Base-by-base conservation (phyloP, 768 basidiomycete species). In the Serpula lacrymans region DNA sequence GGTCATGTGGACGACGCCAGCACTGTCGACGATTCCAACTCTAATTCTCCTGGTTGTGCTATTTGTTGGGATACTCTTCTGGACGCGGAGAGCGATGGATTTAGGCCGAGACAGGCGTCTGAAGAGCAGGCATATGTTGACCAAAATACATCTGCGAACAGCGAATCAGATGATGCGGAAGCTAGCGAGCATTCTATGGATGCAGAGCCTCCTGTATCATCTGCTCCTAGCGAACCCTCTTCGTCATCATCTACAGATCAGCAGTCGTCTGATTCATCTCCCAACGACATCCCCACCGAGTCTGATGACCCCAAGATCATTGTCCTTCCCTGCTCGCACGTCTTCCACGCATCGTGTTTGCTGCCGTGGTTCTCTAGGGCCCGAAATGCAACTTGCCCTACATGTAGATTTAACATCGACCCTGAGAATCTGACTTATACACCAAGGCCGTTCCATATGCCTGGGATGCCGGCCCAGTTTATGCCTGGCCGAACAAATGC, bases 301-400 rank as follows among this genome's bases (percentile, higher is more conserved):
- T 16, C 46, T 4, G 52, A 52, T 12, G 53, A 61, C 5, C 66
- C 60, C 18, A 74, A 67, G 51, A 74, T 89, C 35, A 78, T 89
- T 25, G 65, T 78, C 3, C 73, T 90, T 7, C 88, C 88, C 4
- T 90, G 88, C 53, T 77, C 85, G 6, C 88, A 90, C 57, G 78
- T 86, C 37, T 90, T 89, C 65, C 88, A 90, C 49, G 75, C 84
- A 1, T 69, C 78, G 0, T 90, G 88, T 60, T 74, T 90, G 25
- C 57, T 84, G 8, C 88, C 88, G 1, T 90, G 88, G 88, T 90
- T 90, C 59, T 78, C 87, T 3, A 70, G 84, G 42, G 83, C 86
- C 9, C 72, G 70, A 30, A 83, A 84, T 48, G 88, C 88, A 14
- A 89, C 88, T 2, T 90, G 88, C 49, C 88, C 88, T 0, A 85